Conservation (phyloP, 2,329 filamentous ascomycete genomes). For the Volutella citrinella region DNA sequence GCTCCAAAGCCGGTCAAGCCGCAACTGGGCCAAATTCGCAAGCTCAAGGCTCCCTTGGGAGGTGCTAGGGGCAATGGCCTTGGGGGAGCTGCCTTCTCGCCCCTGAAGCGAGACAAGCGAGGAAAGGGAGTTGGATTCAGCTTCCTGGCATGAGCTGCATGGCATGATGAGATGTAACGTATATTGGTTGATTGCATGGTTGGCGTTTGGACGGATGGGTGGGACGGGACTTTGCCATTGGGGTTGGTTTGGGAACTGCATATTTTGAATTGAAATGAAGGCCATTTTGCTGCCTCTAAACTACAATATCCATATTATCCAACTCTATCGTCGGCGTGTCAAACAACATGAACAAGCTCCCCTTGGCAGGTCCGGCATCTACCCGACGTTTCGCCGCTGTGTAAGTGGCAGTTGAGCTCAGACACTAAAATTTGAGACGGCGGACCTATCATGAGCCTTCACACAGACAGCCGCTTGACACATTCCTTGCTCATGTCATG, state of each 20-base stretch:
- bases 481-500: no score
- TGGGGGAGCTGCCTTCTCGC: constrained; percentile 59
- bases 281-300: no score
- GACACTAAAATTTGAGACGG: no score
- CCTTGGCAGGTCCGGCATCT: no score
- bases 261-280: background rate
- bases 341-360: no score
- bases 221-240: no score
- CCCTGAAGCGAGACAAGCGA: constrained; percentile 67
- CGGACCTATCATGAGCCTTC: no score
- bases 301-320: background rate
- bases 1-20: constrained; percentile 30
- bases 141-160: constrained; percentile 45
- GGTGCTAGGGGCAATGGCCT: constrained; percentile 44
- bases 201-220: constrained; percentile 21
- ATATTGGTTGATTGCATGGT: constrained; percentile 10
- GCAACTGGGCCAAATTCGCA: constrained; percentile 24
- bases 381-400: no score
- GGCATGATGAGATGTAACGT: no score
- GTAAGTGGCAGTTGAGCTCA: no score
- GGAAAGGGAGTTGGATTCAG: constrained; percentile 61
- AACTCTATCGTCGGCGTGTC: no score
- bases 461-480: no score
- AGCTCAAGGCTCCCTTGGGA: constrained; percentile 36
- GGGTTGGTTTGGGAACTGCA: background rate